Evolutionary conservation across 768 basidiomycete species (phyloP).

Genomic region (Termitomyces sp.): DNA sequence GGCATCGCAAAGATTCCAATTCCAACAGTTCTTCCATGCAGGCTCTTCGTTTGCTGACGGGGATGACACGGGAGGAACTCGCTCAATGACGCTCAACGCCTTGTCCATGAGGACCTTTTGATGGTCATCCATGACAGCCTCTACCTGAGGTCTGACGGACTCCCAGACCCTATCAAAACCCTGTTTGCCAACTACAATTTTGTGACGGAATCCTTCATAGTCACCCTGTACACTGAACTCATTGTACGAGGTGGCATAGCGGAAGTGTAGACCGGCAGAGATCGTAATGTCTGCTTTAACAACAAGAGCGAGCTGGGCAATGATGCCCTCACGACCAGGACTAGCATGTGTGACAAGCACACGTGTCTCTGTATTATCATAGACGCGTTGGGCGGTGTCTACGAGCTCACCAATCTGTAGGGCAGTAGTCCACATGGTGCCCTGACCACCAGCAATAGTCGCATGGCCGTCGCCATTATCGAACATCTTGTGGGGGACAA

Average conservation of each 20-base stretch:
- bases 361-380: slow-evolving; percentile 89
- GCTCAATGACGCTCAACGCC: slow-evolving; percentile 77
- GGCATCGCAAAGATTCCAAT: slow-evolving; percentile 97
- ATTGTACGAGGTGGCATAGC: slow-evolving; percentile 93
- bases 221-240: slow-evolving; percentile 92
- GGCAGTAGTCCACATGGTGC: slow-evolving; percentile 98
- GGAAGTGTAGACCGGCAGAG: slow-evolving; percentile 95
- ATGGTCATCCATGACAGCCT: slow-evolving; percentile 84
- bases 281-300: slow-evolving; percentile 93
- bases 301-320: slow-evolving; percentile 83
- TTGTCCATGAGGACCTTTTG: slow-evolving; percentile 88
- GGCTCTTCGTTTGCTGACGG: slow-evolving; percentile 71
- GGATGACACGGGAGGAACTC: slow-evolving; percentile 57
- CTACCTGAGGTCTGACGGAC: slow-evolving; percentile 85
- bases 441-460: slow-evolving; percentile 97
- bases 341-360: slow-evolving; percentile 89
- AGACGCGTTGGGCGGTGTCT: slow-evolving; percentile 93
- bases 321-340: slow-evolving; percentile 88
- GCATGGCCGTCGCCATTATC: slow-evolving; percentile 91
- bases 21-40: slow-evolving; percentile 99
- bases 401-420: slow-evolving; percentile 97
- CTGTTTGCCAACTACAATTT: slow-evolving; percentile 73
- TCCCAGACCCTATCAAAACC: slow-evolving; percentile 93
- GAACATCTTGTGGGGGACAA: slow-evolving; percentile 93
- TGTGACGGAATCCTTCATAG: slow-evolving; percentile 81